Conservation (phyloP, 768 basidiomycete genomes). For the Leccinum uliginosum region DNA sequence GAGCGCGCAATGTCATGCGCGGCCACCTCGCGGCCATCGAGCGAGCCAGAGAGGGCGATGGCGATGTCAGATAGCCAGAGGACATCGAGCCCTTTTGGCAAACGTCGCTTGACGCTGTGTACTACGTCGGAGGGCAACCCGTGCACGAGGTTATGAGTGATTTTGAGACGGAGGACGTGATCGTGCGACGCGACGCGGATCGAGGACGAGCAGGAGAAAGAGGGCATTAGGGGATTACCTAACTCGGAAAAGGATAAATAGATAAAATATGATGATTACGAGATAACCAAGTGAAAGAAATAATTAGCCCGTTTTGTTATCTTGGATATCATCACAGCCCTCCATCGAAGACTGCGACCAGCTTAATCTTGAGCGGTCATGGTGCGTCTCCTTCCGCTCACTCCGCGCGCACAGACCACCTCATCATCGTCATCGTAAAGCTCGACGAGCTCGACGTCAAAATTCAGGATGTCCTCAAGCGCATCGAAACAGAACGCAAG, state of each 20-base stretch:
- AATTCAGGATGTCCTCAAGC: slow-evolving; percentile 85
- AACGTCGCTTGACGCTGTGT: slow-evolving; percentile 31
- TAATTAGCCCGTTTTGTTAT: slow-evolving; percentile 20
- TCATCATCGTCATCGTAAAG: slow-evolving; percentile 15
- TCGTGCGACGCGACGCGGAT: slow-evolving; percentile 43
- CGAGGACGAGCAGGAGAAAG: slow-evolving; percentile 28
- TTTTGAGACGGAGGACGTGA: slow-evolving; percentile 42
- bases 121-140: slow-evolving; percentile 29
- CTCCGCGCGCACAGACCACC: slow-evolving; percentile 1
- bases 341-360: slow-evolving; percentile 10
- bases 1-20: slow-evolving; percentile 43
- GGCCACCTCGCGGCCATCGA: slow-evolving; percentile 42
- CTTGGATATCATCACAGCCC: slow-evolving; percentile 27
- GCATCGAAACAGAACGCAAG: slow-evolving; percentile 90
- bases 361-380: slow-evolving; percentile 27
- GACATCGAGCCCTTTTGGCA: slow-evolving; percentile 31
- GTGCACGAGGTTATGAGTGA: slow-evolving; percentile 41
- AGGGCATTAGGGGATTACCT: slow-evolving; percentile 24
- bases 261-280: slow-evolving; percentile 17
- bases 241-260: slow-evolving; percentile 3
- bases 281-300: slow-evolving; percentile 25
- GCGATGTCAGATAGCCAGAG: slow-evolving; percentile 37
- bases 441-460: slow-evolving; percentile 79
- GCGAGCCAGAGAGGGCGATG: slow-evolving; percentile 50
- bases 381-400: slow-evolving; percentile 21